A percentile compares a stretch with the other conserved stretches of the same genome.
Conservation (phyloP, 345 rosid genomes). For the Pugionium cornutum region DNA sequence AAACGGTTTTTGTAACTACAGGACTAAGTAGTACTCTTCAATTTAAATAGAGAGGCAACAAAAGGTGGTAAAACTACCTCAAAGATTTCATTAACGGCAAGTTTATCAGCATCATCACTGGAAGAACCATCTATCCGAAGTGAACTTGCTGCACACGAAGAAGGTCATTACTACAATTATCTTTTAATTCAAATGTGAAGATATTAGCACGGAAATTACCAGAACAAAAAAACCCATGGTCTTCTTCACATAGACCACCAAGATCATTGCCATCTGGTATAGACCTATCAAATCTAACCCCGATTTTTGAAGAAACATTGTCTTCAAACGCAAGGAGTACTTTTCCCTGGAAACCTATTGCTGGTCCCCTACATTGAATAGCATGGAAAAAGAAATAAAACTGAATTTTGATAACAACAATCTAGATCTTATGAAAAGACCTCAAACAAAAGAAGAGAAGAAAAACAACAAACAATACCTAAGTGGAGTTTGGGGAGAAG, state of each 20-base stretch:
- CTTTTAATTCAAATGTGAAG: conserved; percentile 1
- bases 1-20: conserved; percentile 18
- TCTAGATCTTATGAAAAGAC: conserved; percentile 7
- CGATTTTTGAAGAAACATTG: conserved; percentile 79
- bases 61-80: conserved; percentile 54
- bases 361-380: conserved; percentile 63
- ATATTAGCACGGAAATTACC: conserved; percentile 47
- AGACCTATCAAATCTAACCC: conserved; percentile 86
- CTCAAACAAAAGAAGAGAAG: conserved; percentile 13
- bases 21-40: conserved; percentile 18
- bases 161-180: conserved; percentile 15
- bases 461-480: conserved; percentile 47
- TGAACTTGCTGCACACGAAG: conserved; percentile 60
- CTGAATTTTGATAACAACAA: conserved; percentile 10
- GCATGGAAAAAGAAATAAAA: background rate
- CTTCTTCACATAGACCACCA: conserved; percentile 88
- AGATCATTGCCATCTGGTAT: conserved; percentile 86
- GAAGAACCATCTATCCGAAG: conserved; percentile 82
- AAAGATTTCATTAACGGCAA: conserved; percentile 78
- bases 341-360: conserved; percentile 74
- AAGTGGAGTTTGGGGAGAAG: conserved; percentile 49
- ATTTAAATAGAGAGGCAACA: conserved; percentile 12
- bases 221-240: conserved; percentile 84
- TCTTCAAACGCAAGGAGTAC: conserved; percentile 91
- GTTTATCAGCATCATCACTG: conserved; percentile 71